These are phyloP conservation scores for Byssothecium circinans DNA, from an alignment of 2,329 filamentous ascomycete genomes.

Conservation along the genomic window DNA sequence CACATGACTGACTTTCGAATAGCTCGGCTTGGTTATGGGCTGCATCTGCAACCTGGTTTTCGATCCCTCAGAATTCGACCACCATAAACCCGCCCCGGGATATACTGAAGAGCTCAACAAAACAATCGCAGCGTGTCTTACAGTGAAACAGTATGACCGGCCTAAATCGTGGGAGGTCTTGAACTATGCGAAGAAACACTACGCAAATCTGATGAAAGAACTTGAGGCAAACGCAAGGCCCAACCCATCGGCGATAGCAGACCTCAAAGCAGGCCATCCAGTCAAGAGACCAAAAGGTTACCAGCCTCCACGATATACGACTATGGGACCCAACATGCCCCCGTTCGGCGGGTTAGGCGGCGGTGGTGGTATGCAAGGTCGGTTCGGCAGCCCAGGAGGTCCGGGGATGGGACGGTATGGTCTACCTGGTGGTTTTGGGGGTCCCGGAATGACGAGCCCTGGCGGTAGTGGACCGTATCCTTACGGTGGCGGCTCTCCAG, in stretches of 20 bases:
- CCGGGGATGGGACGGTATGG: background rate
- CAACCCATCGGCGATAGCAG: background rate
- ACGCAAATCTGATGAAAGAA: background rate
- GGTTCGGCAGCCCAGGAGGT: no score
- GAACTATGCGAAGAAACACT: background rate
- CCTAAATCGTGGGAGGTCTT: constrained; percentile 8
- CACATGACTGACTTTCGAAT: background rate
- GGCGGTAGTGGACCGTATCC: background rate
- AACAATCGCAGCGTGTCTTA: constrained; percentile 6
- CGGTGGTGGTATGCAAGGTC: background rate
- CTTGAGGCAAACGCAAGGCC: background rate
- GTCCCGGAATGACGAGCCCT: background rate
- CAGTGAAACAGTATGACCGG: background rate
- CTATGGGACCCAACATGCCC: background rate
- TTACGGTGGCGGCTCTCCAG: no score
- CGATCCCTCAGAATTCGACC: background rate
- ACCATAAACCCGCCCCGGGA: constrained; percentile 5
- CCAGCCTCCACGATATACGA: background rate
- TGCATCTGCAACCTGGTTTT: constrained; percentile 7
- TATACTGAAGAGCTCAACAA: constrained; percentile 4
- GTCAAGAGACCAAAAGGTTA: background rate
- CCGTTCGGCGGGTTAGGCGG: background rate
- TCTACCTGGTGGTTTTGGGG: background rate
- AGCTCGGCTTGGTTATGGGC: constrained; percentile 8
- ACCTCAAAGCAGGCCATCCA: background rate